Evolutionary conservation across 1,284 basidiomycete species (phyloP).

Genomic region (Mycena sp.): DNA sequence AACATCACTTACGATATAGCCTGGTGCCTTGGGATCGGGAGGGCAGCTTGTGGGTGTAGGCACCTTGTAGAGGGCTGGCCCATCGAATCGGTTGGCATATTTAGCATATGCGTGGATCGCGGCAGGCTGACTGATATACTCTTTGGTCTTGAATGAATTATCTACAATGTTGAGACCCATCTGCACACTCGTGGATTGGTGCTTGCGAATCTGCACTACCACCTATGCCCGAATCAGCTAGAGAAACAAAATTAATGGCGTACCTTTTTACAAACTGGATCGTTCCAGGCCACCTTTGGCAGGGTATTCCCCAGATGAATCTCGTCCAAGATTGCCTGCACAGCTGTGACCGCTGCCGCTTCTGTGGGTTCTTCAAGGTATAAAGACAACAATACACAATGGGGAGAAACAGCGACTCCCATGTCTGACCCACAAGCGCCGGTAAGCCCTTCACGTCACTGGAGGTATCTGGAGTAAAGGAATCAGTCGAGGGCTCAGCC

Average conservation of each 20-base stretch:
- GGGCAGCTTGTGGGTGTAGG: not conserved
- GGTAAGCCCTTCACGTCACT: not conserved
- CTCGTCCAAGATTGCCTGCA: not conserved
- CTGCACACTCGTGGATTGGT: not conserved
- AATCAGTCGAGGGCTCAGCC: not conserved
- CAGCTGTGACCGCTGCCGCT: not conserved
- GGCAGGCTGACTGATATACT: not conserved
- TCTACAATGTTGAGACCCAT: not conserved
- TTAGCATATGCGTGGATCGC: not conserved
- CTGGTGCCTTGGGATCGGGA: not conserved
- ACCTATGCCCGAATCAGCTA: not conserved
- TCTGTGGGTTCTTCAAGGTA: not conserved
- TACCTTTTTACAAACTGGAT: not conserved
- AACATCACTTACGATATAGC: slow-evolving; percentile 1
- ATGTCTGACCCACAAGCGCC: not conserved
- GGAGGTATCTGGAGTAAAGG: not conserved
- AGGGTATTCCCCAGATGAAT: not conserved
- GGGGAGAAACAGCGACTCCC: not conserved
- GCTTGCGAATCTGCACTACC: not conserved
- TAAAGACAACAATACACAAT: not conserved
- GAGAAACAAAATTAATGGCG: not conserved
- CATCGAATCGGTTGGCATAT: not conserved
- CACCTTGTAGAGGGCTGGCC: not conserved
- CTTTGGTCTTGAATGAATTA: not conserved
- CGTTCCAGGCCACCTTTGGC: not conserved